Evolutionary conservation across 2,329 filamentous ascomycete genomes (phyloP).

Genomic region (Aspergillus phoenicis): DNA sequence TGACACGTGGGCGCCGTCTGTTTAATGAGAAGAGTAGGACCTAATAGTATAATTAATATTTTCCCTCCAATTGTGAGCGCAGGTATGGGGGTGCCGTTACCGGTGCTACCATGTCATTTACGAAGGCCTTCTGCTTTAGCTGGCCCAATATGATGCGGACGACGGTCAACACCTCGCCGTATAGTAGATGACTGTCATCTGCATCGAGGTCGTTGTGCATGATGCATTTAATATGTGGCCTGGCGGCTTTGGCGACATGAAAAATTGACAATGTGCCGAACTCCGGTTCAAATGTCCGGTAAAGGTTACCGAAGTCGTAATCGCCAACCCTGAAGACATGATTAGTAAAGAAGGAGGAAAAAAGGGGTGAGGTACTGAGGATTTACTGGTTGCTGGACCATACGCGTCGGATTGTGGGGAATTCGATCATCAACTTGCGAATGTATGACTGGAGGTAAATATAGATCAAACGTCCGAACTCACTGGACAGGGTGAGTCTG

Average conservation of each 20-base stretch:
- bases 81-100: constrained; percentile 7
- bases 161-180: not conserved
- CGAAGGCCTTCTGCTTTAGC: constrained; percentile 1
- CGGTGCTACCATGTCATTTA: constrained; percentile 4
- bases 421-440: not conserved
- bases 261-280: constrained; percentile 2
- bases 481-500: not conserved
- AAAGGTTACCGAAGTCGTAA: not conserved
- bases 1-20: constrained; percentile 4
- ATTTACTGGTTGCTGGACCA: not conserved
- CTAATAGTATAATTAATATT: not conserved
- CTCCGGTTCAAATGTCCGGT: not conserved
- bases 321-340: constrained; percentile 1
- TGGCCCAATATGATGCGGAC: constrained; percentile 3
- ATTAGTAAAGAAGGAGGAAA: not conserved
- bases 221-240: constrained; percentile 6
- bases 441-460: not conserved
- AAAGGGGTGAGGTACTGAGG: not conserved
- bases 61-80: not conserved
- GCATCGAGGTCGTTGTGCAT: constrained; percentile 3
- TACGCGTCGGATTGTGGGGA: not conserved
- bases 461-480: not conserved
- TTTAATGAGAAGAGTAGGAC: constrained; percentile 5
- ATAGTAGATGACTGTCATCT: not conserved
- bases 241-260: not conserved